Evolutionary conservation across 2,329 filamentous ascomycete genomes (phyloP), one percentile per base, ranked within the genome.

Genomic region (Acarospora socialis): DNA sequence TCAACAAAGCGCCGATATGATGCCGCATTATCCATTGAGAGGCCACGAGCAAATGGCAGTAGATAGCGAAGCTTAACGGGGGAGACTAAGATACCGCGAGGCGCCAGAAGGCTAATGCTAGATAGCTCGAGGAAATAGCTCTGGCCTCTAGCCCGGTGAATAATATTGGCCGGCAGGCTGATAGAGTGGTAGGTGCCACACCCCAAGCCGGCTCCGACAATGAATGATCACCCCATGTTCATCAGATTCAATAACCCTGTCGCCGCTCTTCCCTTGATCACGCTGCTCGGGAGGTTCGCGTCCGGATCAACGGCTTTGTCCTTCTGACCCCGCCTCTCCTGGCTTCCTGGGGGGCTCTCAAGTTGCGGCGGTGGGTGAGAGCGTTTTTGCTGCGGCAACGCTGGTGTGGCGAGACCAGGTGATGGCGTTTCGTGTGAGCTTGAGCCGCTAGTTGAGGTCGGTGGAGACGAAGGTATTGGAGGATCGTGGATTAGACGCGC

Each of bases 251-350:
- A 26, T 7, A 45, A 28, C 9, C 39, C 39, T 17, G 30, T 42
- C n/a, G 42, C 42, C 14, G 42, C 42, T 21, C 38, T 34, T 3
- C 41, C 42, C 19, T 37, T 37, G 26, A 42, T 37, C 10, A 42
- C 39, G 34, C 42, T 45, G 17, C 41, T 45, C 3, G 39, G 42
- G 31, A 45, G 16, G 26, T 17, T 15, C 2, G 27, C 19, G 7
- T 39, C 33, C 12, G 36, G 29, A 5, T 32, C 36, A n/a, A n/a
- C n/a, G n/a, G n/a, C n/a, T n/a, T n/a, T n/a, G n/a, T n/a, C n/a
- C n/a, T n/a, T n/a, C 17, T 29, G n/a, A 13, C 26, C 21, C 22
- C 20, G 18, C 23, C 12, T 16, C 12, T 29, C 21, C 4, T 30
- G 28, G 17, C 35, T 30, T n/a, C 28, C 29, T 4, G 30, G 30